Evolutionary conservation across 768 basidiomycete species (phyloP).

Genomic region (Pulveroboletus sp.): DNA sequence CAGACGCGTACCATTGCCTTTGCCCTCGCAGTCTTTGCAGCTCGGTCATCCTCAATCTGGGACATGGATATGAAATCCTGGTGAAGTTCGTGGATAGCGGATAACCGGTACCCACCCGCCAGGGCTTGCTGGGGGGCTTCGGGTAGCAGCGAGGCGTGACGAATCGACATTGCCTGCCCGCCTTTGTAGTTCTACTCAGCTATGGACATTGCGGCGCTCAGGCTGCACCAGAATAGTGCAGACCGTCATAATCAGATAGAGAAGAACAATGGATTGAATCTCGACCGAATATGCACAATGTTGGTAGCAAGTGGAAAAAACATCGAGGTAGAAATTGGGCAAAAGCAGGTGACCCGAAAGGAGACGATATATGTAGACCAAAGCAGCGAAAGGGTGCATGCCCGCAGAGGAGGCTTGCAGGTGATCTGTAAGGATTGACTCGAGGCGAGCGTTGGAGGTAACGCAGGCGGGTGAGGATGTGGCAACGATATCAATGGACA

Average conservation of each 20-base stretch:
- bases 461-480: conserved; percentile 50
- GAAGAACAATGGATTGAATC: conserved; percentile 33
- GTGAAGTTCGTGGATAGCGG: not conserved
- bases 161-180: not conserved
- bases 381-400: conserved; percentile 31
- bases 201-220: not conserved
- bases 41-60: conserved; percentile 67
- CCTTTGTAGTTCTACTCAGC: conserved; percentile 5
- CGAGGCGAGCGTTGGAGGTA: conserved; percentile 43
- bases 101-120: not conserved
- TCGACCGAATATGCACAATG: conserved; percentile 44
- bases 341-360: conserved; percentile 29
- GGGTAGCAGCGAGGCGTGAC: conserved; percentile 4
- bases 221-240: not conserved
- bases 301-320: conserved; percentile 34
- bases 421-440: conserved; percentile 59
- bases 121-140: not conserved
- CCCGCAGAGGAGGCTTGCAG: conserved; percentile 32
- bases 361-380: conserved; percentile 35
- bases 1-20: conserved; percentile 64
- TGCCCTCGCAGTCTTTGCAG: conserved; percentile 77
- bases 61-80: conserved; percentile 14
- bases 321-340: conserved; percentile 32
- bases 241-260: conserved; percentile 2
- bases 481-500: conserved; percentile 50